Conservation (phyloP, 805 yeast genomes). For the Diddensiella transvaalensis region DNA sequence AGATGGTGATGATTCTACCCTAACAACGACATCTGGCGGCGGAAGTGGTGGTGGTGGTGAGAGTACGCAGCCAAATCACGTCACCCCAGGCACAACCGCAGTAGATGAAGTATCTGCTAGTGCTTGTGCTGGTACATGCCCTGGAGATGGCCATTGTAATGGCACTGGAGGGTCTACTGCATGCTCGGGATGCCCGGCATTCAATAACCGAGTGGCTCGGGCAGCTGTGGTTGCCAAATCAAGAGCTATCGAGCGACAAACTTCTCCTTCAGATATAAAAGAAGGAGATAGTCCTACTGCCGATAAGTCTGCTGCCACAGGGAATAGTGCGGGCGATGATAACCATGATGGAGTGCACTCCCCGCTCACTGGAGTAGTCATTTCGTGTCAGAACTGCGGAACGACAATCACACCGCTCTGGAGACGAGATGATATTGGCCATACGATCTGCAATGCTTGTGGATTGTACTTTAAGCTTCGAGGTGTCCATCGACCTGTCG, state of each 20-base stretch:
- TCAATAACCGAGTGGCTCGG: slow-evolving; percentile 52
- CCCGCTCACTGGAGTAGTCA: slow-evolving; percentile 45
- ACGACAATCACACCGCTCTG: slow-evolving; percentile 84
- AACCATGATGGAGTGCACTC: slow-evolving; percentile 11
- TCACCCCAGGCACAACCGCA: not conserved
- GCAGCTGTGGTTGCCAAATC: not conserved
- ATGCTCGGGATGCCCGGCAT: slow-evolving; percentile 82
- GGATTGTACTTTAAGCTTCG: slow-evolving; percentile 71
- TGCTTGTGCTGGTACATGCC: slow-evolving; percentile 50
- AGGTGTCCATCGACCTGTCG: slow-evolving; percentile 72
- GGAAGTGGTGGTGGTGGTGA: not conserved
- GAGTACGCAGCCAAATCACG: too few species aligned
- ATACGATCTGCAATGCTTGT: slow-evolving; percentile 86
- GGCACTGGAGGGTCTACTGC: slow-evolving; percentile 84
- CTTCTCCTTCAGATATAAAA: slow-evolving; percentile 3
- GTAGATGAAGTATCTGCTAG: not conserved
- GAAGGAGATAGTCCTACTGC: slow-evolving; percentile 2
- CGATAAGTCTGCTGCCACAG: too few species aligned
- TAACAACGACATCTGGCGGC: not conserved
- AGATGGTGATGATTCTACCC: slow-evolving; percentile 3
- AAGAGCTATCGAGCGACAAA: slow-evolving; percentile 10
- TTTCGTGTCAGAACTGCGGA: slow-evolving; percentile 80
- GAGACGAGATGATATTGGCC: slow-evolving; percentile 79
- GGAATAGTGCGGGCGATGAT: not conserved
- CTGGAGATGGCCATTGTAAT: slow-evolving; percentile 76